Evolutionary conservation across 768 basidiomycete genomes (phyloP), one percentile per base, ranked within the genome.

Genomic region (Leccinum subgranulosum): DNA sequence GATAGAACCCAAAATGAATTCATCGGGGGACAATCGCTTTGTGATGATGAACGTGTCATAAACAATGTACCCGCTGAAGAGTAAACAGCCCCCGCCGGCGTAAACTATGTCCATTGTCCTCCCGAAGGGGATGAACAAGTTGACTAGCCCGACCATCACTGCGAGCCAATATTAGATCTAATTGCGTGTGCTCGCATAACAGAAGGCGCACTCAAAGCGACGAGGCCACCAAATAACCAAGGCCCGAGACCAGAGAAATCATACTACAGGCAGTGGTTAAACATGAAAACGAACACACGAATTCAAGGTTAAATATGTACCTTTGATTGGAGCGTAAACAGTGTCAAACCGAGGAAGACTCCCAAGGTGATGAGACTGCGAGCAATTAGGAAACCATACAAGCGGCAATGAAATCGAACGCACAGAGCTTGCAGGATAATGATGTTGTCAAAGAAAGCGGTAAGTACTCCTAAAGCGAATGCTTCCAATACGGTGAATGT

Each of bases 241-340:
- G 95, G 91, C 0, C 86, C 94, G 77, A 97, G 84, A 53, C 90
- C 90, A 12, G 87, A 88, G 75, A 99, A 98, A 76, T 98, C 95
- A 74, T 93, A 97, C 90, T 92, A 63, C 36, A 58, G 36, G 15
- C 3, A 41, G 41, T 47, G 12, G 59, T 57, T 49, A 6, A 49
- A 39, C 23, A 39, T 15, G 17, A 50, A 39, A 25, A 47, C 12
- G 17, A 31, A 33, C 12, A n/a, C 17, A 33, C 11, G 14, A 6
- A 58, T 45, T 14, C 31, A 45, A 55, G 21, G 39, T 29, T 12
- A 58, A 19, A 28, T 14, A 54, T 78, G 19, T 60, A 89, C 90
- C 80, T 96, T 96, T 57, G 90, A 92, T 72, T 96, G 94, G 70
- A 97, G 79, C 1, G 97, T 98, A 78, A 97, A 98, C 53, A 98